Evolutionary conservation across 2,329 filamentous ascomycete genomes (phyloP).

Genomic region (Colletotrichum chrysophilum): DNA sequence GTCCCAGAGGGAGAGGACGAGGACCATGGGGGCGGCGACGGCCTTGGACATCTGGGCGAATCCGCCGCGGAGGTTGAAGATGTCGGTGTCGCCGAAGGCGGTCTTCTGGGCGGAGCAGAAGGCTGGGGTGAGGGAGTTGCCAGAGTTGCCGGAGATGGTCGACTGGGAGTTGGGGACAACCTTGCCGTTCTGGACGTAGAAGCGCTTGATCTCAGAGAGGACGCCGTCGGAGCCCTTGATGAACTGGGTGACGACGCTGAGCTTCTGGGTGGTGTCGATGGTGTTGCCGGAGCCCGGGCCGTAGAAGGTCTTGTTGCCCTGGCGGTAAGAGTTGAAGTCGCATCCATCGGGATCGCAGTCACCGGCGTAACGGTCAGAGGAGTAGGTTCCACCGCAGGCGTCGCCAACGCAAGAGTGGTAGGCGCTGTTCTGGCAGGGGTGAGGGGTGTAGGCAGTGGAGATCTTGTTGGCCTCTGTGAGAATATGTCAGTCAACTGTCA

Average conservation of each 20-base stretch:
- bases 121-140: slow-evolving; percentile 57
- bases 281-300: slow-evolving; percentile 57
- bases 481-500: not conserved
- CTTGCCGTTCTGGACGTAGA: slow-evolving; percentile 68
- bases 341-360: slow-evolving; percentile 73
- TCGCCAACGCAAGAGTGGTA: slow-evolving; percentile 57
- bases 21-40: slow-evolving; percentile 47
- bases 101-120: slow-evolving; percentile 66
- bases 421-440: slow-evolving; percentile 61
- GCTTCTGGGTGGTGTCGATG: slow-evolving; percentile 62
- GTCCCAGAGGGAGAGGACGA: slow-evolving; percentile 62
- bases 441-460: slow-evolving; percentile 68
- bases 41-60: slow-evolving; percentile 59
- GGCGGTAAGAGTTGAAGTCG: slow-evolving; percentile 73
- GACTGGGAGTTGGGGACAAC: slow-evolving; percentile 60
- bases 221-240: slow-evolving; percentile 49
- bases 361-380: slow-evolving; percentile 60
- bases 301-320: slow-evolving; percentile 69
- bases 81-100: slow-evolving; percentile 57
- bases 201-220: slow-evolving; percentile 65
- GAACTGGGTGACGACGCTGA: slow-evolving; percentile 74
- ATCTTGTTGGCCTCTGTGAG: slow-evolving; percentile 69
- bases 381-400: slow-evolving; percentile 59
- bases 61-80: slow-evolving; percentile 63
- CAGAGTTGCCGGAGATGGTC: slow-evolving; percentile 40